Percentiles rank a stretch among this genome's conserved stretches.
Evolutionary conservation across 1,139 yeast genomes (phyloP).

Genomic region (Blastobotrys petasosporus): DNA sequence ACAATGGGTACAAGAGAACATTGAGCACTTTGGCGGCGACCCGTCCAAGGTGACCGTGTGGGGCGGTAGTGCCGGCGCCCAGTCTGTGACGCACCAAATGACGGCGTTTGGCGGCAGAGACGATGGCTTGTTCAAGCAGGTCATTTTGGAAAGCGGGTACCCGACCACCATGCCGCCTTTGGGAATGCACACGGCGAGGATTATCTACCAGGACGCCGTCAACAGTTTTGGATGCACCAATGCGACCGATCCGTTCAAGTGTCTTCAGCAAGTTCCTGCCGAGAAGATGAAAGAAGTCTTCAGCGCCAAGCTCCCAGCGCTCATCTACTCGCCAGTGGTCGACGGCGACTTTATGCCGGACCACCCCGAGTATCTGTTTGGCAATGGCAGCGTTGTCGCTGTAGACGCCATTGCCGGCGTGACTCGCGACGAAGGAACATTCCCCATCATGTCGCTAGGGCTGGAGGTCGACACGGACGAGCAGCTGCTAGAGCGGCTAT

Average conservation of each 20-base stretch:
- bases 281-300: slow-evolving; percentile 1
- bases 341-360: background rate
- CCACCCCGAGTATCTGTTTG: background rate
- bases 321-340: background rate
- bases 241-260: background rate
- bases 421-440: background rate
- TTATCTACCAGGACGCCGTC: background rate
- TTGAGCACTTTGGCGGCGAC: slow-evolving; percentile 37
- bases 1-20: slow-evolving; percentile 36
- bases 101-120: slow-evolving; percentile 23
- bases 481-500: no score
- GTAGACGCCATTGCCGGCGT: no score
- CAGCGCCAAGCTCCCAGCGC: background rate
- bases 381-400: no score
- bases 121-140: slow-evolving; percentile 5
- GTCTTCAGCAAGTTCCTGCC: slow-evolving; percentile 3
- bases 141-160: slow-evolving; percentile 10
- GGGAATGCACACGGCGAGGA: background rate
- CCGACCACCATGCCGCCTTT: background rate
- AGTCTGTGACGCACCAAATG: slow-evolving; percentile 30
- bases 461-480: background rate
- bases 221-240: background rate
- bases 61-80: slow-evolving; percentile 39
- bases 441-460: slow-evolving; percentile 1
- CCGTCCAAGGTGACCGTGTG: slow-evolving; percentile 33